Percentiles rank a stretch among this genome's conserved stretches.
Conservation (phyloP, 306 rosid species). For the Ceratonia siliqua region DNA sequence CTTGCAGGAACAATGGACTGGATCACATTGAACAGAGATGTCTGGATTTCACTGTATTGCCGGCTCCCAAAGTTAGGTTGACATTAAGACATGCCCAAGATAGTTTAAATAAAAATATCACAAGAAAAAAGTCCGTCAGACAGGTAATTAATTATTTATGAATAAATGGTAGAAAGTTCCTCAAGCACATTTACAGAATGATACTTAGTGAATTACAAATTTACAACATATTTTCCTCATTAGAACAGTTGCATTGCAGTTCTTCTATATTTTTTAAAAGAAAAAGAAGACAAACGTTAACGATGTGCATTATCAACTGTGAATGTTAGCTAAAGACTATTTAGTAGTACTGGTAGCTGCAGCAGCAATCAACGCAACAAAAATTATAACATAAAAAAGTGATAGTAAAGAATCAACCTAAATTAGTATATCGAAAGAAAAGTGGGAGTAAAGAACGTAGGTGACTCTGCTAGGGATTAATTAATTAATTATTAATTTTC, state of each 20-base stretch:
- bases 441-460: not conserved
- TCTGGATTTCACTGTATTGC: slow-evolving; percentile 52
- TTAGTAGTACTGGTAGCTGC: not conserved
- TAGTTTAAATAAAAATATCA: too few relatives aligned
- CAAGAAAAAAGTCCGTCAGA: too few relatives aligned
- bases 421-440: not conserved
- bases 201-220: not conserved
- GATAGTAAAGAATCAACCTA: not conserved
- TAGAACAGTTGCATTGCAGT: not conserved
- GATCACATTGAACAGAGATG: slow-evolving; percentile 44
- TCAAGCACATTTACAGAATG: not conserved
- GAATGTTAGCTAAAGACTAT: not conserved
- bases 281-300: not conserved
- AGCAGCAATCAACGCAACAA: slow-evolving; percentile 1
- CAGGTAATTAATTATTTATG: too few relatives aligned
- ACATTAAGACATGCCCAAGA: slow-evolving; percentile 15
- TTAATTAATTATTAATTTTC: not conserved
- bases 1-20: slow-evolving; percentile 62
- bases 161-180: not conserved
- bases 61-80: slow-evolving; percentile 23
- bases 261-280: not conserved
- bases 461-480: not conserved
- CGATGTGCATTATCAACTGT: not conserved
- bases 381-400: not conserved
- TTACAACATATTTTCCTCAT: not conserved